These are phyloP conservation scores for Ophiostoma sp. DNA, from an alignment of 2,329 filamentous ascomycete species.

Conservation along the genomic window DNA sequence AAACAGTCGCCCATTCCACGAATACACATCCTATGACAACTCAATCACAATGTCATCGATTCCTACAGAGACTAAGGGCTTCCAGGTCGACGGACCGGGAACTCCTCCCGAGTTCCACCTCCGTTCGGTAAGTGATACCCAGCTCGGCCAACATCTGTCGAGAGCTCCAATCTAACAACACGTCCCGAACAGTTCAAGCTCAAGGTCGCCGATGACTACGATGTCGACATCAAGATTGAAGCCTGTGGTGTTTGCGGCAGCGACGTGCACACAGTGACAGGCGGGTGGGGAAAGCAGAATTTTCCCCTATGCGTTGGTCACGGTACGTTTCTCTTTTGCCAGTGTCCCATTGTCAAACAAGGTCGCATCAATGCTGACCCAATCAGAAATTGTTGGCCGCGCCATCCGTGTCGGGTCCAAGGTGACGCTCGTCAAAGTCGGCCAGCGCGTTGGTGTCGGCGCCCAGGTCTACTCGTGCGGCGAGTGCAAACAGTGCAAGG, in stretches of 20 bases:
- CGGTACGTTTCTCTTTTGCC: conserved; percentile 22
- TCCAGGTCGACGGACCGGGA: not conserved
- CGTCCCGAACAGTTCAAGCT: conserved; percentile 62
- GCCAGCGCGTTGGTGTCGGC: conserved; percentile 66
- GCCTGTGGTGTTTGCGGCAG: conserved; percentile 75
- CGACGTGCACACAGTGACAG: conserved; percentile 69
- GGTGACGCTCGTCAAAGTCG: conserved; percentile 59
- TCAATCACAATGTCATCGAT: not conserved
- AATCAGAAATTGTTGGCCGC: conserved; percentile 66
- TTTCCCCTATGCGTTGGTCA: conserved; percentile 69
- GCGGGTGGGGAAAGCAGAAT: conserved; percentile 65
- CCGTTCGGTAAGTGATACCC: not conserved
- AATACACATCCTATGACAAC: not conserved
- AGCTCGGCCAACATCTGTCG: not conserved
- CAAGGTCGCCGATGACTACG: conserved; percentile 82
- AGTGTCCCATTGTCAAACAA: not conserved
- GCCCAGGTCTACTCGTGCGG: conserved; percentile 66
- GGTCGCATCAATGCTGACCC: too few species aligned
- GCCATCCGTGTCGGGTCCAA: conserved; percentile 67
- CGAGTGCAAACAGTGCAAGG: conserved; percentile 35
- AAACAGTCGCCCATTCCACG: not conserved
- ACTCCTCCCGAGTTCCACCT: not conserved
- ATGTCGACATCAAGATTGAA: conserved; percentile 85
- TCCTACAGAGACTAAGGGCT: not conserved
- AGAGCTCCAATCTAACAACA: not conserved